A percentile compares a stretch with the other conserved stretches of the same genome.
Evolutionary conservation across 495 filamentous ascomycete genomes (phyloP).

Genomic region (Neurospora sp.): DNA sequence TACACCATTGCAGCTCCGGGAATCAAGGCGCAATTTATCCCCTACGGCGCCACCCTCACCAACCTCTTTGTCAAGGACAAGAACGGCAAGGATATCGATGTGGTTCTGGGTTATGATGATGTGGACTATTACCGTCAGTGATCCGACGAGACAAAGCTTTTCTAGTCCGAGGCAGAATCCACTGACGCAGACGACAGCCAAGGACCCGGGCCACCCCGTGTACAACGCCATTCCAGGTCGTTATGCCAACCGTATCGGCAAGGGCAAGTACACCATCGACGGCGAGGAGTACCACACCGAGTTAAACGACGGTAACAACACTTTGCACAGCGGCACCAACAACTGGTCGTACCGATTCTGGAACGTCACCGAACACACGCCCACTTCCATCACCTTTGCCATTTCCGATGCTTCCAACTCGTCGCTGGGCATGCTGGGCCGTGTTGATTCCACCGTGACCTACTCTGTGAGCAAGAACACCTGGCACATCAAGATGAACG

Average conservation of each 20-base stretch:
- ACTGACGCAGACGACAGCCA: conserved; percentile 20
- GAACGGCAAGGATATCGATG: conserved; percentile 42
- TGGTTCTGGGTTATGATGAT: conserved; percentile 45
- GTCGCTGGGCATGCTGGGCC: conserved; percentile 61
- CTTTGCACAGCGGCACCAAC: conserved; percentile 49
- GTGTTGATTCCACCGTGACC: conserved; percentile 61
- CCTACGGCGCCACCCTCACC: conserved; percentile 45
- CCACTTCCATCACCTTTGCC: conserved; percentile 68
- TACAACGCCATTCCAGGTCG: conserved; percentile 44
- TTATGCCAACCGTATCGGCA: conserved; percentile 48
- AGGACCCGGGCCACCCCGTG: conserved; percentile 39
- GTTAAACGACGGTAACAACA: conserved; percentile 47
- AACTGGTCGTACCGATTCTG: conserved; percentile 48
- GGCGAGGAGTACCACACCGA: conserved; percentile 37
- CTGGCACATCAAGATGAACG: conserved; percentile 46
- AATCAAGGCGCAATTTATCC: conserved; percentile 48
- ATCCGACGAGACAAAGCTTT: background rate
- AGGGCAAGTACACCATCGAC: conserved; percentile 43
- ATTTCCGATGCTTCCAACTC: conserved; percentile 56
- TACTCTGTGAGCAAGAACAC: conserved; percentile 47
- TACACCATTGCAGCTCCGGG: conserved; percentile 41
- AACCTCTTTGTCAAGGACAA: conserved; percentile 49
- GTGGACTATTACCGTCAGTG: conserved; percentile 37
- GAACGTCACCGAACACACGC: conserved; percentile 44
- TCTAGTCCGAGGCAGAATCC: conserved; percentile 7